Percentiles rank a stretch among this genome's conserved stretches.
Evolutionary conservation across 805 yeast species (phyloP).

Genomic region (Kluyveromyces nonfermentans): DNA sequence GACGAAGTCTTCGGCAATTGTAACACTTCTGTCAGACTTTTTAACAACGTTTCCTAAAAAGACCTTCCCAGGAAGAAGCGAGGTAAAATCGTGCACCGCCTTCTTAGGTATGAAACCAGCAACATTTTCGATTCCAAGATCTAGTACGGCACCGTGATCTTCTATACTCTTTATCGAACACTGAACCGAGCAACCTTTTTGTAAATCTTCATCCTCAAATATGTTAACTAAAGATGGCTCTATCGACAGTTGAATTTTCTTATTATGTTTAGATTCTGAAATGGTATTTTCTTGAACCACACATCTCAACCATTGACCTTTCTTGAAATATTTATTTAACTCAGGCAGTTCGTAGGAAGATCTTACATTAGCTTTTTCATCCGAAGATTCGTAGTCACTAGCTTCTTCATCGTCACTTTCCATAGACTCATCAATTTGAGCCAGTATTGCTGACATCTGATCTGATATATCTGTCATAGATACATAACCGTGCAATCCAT

Average conservation of each 20-base stretch:
- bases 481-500: constrained; percentile 69
- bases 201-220: constrained; percentile 56
- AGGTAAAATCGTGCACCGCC: constrained; percentile 39
- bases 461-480: constrained; percentile 66
- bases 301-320: constrained; percentile 87
- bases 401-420: constrained; percentile 36
- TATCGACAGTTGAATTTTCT: constrained; percentile 58
- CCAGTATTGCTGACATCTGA: constrained; percentile 48
- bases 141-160: constrained; percentile 83
- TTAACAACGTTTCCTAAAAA: constrained; percentile 51
- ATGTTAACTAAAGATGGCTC: constrained; percentile 70
- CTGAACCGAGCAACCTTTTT: constrained; percentile 56
- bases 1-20: constrained; percentile 43
- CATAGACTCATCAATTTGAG: constrained; percentile 43
- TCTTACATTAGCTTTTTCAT: constrained; percentile 17
- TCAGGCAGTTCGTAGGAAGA: constrained; percentile 43
- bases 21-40: constrained; percentile 35
- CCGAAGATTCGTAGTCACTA: constrained; percentile 24
- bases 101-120: constrained; percentile 71
- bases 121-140: constrained; percentile 49
- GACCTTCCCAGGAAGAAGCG: constrained; percentile 54
- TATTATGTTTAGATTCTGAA: constrained; percentile 34
- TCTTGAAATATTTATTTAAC: constrained; percentile 41
- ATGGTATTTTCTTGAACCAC: constrained; percentile 49
- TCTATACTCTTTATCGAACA: constrained; percentile 71